These are phyloP conservation scores for Vickermania spadyakhi DNA, from an alignment of 208 protist species.

Conservation along the genomic window DNA sequence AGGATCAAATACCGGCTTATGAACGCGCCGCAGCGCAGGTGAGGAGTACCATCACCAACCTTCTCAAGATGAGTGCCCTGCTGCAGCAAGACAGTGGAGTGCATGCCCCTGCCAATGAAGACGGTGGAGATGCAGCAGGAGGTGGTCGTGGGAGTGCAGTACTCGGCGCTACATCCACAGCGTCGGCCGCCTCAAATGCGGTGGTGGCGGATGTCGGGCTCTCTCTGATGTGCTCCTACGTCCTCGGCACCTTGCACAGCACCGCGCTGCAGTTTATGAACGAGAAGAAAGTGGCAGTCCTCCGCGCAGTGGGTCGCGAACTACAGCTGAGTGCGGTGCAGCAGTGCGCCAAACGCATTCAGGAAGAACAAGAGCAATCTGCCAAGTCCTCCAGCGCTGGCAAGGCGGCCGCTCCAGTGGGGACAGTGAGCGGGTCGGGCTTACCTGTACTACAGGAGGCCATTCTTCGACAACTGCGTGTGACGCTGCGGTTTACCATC, in stretches of 20 bases:
- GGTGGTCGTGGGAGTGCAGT: background rate
- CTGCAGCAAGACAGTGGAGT: constrained; percentile 1
- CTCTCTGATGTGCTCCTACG: constrained; percentile 54
- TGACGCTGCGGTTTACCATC: constrained; percentile 33
- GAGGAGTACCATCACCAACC: constrained; percentile 35
- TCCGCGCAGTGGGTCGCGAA: constrained; percentile 50
- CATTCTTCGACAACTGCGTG: constrained; percentile 39
- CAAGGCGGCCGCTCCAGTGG: too few relatives aligned
- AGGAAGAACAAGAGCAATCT: background rate
- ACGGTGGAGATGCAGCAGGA: background rate
- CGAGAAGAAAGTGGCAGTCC: constrained; percentile 62
- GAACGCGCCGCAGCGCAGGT: constrained; percentile 38
- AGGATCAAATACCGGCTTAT: constrained; percentile 29
- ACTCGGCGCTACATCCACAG: constrained; percentile 1
- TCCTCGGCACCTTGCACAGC: constrained; percentile 36
- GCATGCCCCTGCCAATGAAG: background rate
- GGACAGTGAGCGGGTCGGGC: constrained; percentile 8
- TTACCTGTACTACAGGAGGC: constrained; percentile 20
- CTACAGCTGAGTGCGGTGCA: constrained; percentile 42
- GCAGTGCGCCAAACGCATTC: constrained; percentile 6
- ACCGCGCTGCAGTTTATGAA: constrained; percentile 52
- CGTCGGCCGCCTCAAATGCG: constrained; percentile 2
- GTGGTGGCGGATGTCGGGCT: constrained; percentile 26
- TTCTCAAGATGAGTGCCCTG: constrained; percentile 28
- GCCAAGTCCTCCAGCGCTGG: background rate